Evolutionary conservation across 2,329 filamentous ascomycete genomes (phyloP), one percentile per base, ranked within the genome.

Genomic region (Nothophoma quercina): DNA sequence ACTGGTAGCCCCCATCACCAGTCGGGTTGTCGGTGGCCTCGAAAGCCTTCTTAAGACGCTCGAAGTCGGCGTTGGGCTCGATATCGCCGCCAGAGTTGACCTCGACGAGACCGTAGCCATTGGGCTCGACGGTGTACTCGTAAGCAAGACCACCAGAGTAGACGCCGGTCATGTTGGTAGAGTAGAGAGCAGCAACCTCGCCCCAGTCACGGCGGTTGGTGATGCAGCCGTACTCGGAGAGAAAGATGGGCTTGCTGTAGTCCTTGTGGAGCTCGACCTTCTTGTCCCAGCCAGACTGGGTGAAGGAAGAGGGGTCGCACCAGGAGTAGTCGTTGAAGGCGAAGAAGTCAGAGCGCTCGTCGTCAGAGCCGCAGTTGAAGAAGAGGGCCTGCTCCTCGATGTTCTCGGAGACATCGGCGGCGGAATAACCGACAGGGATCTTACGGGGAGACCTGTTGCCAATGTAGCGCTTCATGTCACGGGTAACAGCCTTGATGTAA

Each of bases 81-180:
- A 90, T 82, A 18, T 77, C 73, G 68, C 76, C 70, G 62, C 82
- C 81, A 23, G 36, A 51, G 46, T 74, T 71, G 68, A 95, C 79
- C 50, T 85, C 78, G 69, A 93, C 91, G 57, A 96, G 88, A 64
- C 93, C 93, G 75, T 86, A 98, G 39, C 86, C 81, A 78, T 88
- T 74, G 36, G 65, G 65, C 63, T 75, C 72, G 65, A 88, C 79
- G 10, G 89, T 88, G 81, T 96, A 99, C 78, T 98, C 93, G 79
- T 97, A 98, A 73, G 96, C 89, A 32, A 99, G 84, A 73, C 95
- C 95, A 68, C 95, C 93, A 30, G 93, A 97, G 84, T 96, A 98
- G 68, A 97, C 92, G 15, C 75, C 61, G 8, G 89, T 92, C 93
- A 98, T 98, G 55, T 96, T 75, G 13, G 76, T 77, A 74, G 79